Percentiles rank a stretch among this genome's conserved stretches.
Conservation (phyloP, 768 basidiomycete genomes). For the Leccinum aurantiacum region DNA sequence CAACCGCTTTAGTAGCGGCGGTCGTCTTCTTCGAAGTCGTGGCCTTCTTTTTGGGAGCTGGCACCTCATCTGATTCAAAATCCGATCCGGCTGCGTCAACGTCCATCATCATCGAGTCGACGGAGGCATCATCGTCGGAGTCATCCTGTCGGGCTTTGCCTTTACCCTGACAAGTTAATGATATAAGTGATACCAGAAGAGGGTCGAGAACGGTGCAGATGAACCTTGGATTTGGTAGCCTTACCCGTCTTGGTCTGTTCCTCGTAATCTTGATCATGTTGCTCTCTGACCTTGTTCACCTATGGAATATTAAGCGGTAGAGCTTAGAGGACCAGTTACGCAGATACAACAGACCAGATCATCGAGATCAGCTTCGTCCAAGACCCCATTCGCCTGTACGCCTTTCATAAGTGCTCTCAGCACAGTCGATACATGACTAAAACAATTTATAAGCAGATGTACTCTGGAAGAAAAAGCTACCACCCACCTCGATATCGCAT, state of each 20-base stretch:
- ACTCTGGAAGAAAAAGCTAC: neutral
- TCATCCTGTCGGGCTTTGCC: conserved; percentile 49
- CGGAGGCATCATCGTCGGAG: conserved; percentile 49
- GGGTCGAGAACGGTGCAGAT: neutral
- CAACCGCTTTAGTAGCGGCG: conserved; percentile 35
- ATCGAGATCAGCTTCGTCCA: conserved; percentile 74
- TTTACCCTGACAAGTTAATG: conserved; percentile 43
- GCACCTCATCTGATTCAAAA: conserved; percentile 44
- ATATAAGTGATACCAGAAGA: neutral
- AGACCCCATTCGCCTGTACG: conserved; percentile 61
- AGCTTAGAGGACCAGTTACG: neutral
- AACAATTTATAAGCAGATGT: neutral
- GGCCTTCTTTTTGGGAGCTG: conserved; percentile 44
- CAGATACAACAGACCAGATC: conserved; percentile 53
- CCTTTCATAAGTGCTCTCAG: conserved; percentile 65
- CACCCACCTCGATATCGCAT: conserved; percentile 84
- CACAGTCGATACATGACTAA: conserved; percentile 64
- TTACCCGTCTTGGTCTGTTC: conserved; percentile 45
- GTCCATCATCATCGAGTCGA: conserved; percentile 80
- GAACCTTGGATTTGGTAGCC: conserved; percentile 46
- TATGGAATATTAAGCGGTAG: conserved; percentile 25
- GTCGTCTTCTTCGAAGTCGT: conserved; percentile 34
- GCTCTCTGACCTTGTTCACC: conserved; percentile 70
- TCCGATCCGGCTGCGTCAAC: conserved; percentile 59
- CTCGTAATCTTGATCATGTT: conserved; percentile 61